A percentile compares a stretch with the other conserved stretches of the same genome.
Conservation (phyloP, 306 rosid species). For the Alnus glutinosa region DNA sequence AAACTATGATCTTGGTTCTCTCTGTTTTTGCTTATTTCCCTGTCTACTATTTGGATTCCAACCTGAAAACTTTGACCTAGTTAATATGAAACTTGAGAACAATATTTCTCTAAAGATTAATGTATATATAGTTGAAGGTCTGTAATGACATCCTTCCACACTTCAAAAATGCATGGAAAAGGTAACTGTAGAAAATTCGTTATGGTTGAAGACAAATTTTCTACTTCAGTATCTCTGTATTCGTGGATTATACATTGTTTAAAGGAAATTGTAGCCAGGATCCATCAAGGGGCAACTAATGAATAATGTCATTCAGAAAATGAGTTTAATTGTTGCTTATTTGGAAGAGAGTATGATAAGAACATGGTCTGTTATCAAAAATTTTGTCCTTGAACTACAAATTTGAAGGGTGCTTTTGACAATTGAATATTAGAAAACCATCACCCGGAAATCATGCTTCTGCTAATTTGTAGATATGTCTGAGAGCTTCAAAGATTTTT, state of each 20-base stretch:
- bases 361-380: background rate
- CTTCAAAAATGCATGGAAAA: background rate
- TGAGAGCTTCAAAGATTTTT: background rate
- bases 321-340: background rate
- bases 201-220: background rate
- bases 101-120: background rate
- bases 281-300: background rate
- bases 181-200: conserved; percentile 6
- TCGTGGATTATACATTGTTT: background rate
- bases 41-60: conserved; percentile 8
- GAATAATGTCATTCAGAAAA: background rate
- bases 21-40: conserved; percentile 4
- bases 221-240: conserved; percentile 1
- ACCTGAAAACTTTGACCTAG: background rate
- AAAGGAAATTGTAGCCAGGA: background rate
- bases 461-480: background rate
- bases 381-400: background rate
- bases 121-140: background rate
- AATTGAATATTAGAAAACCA: background rate
- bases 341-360: background rate
- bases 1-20: conserved; percentile 7
- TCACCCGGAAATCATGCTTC: background rate
- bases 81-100: conserved; percentile 4
- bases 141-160: background rate
- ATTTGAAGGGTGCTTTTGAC: conserved; percentile 5